Evolutionary conservation across 805 yeast genomes (phyloP), one percentile per base, ranked within the genome.

Genomic region (Kluyveromyces dobzhanskii): DNA sequence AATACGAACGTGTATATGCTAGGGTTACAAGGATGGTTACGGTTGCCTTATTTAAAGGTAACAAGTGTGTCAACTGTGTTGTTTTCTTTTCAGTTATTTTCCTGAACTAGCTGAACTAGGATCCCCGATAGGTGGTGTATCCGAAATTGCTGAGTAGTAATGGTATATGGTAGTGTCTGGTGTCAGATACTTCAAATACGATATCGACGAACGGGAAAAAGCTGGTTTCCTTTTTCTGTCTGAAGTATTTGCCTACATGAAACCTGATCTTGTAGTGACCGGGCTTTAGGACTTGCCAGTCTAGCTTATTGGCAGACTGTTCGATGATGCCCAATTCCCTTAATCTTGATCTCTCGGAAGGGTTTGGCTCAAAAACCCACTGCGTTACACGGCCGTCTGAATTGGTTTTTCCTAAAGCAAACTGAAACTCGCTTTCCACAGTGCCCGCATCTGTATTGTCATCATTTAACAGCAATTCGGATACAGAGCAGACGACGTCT

Each of bases 171-270:
- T 86, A 88, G 57, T 88, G 97, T 28, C 74, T 65, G 43, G 80
- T 85, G 45, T 69, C 67, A 5, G 70, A 70, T 3, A 88, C 75
- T 23, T 71, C 72, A 54, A 88, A 88, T 1, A 71, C 67, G 29
- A 88, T 83, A 44, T 88, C 96, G 7, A 87, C 86, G 53, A 73
- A 81, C 0, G 97, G 97, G 67, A 87, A 88, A 56, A 87, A 87
- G 1, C 87, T 80, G 41, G 68, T 62, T 41, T 62, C 59, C 34
- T 49, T 54, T 29, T 40, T 38, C 10, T 56, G 45, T 17, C 47
- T 47, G 48, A 83, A 78, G 54, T 85, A 85, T 28, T 73, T 71
- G 3, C 80, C 80, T 0, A 94, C 83, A 38, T 80, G 77, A 56
- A 86, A 88, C 49, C 84, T 68, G 51, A 86, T 78, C 62, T 76